phyloP scores from a whole-genome alignment of 495 filamentous ascomycete species.

The Oidiodendron maius region DNA sequence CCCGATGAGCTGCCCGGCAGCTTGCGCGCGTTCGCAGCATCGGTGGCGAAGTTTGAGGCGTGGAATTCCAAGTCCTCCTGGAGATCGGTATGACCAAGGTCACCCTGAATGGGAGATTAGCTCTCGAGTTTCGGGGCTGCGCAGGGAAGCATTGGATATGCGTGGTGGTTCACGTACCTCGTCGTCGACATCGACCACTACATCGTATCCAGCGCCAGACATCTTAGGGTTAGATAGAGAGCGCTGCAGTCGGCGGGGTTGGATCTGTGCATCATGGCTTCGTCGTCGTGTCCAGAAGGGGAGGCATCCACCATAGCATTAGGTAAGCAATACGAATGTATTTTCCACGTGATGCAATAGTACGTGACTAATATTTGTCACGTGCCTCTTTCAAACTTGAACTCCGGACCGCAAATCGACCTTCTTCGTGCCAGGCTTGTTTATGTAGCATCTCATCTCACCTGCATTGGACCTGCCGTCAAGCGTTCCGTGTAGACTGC shows the following conservation, averaged over 20 bases:
- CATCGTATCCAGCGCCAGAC: slow-evolving; percentile 62
- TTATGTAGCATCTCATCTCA: no score
- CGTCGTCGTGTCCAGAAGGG: background rate
- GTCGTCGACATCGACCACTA: slow-evolving; percentile 92
- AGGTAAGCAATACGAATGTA: background rate
- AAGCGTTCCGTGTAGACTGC: no score
- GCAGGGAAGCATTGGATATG: background rate
- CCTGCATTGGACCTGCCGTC: no score
- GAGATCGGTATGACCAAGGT: slow-evolving; percentile 95
- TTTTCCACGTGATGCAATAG: no score
- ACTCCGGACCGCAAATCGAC: no score
- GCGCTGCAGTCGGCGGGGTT: background rate
- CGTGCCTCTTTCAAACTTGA: no score
- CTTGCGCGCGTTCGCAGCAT: slow-evolving; percentile 51
- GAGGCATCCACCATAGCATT: no score
- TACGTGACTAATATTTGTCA: no score
- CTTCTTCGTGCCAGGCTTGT: no score
- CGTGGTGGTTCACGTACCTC: slow-evolving; percentile 49
- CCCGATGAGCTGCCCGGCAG: slow-evolving; percentile 41
- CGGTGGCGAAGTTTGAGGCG: slow-evolving; percentile 57
- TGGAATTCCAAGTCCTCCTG: slow-evolving; percentile 99
- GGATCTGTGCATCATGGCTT: background rate
- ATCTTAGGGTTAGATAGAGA: slow-evolving; percentile 9
- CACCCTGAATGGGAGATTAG: slow-evolving; percentile 55
- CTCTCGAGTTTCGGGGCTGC: no score